These are phyloP conservation scores for Candida cerambycidarum DNA, from an alignment of 805 yeast species.

Conservation along the genomic window DNA sequence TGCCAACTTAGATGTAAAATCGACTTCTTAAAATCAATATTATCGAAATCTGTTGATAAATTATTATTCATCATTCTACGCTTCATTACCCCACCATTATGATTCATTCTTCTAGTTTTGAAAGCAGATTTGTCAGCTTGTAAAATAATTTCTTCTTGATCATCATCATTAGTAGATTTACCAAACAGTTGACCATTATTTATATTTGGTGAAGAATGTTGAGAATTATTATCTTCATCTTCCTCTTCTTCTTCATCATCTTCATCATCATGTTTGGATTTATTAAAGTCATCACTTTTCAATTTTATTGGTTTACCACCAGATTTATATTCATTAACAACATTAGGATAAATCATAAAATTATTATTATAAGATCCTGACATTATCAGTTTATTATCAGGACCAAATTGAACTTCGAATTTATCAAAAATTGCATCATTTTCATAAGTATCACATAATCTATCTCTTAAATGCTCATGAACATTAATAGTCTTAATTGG, in stretches of 20 bases:
- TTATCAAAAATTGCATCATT: slow-evolving; percentile 98
- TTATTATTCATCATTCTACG: slow-evolving; percentile 51
- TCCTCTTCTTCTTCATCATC: slow-evolving; percentile 40
- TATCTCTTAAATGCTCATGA: slow-evolving; percentile 90
- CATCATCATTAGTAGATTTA: slow-evolving; percentile 34
- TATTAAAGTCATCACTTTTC: slow-evolving; percentile 5
- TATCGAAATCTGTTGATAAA: slow-evolving; percentile 68
- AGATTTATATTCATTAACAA: slow-evolving; percentile 34
- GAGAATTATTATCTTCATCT: slow-evolving; percentile 27
- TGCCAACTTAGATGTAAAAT: slow-evolving; percentile 98
- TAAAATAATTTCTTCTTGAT: slow-evolving; percentile 64
- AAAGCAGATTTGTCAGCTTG: slow-evolving; percentile 99
- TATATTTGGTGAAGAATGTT: slow-evolving; percentile 10
- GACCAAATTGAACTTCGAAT: slow-evolving; percentile 93
- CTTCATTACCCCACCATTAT: slow-evolving; percentile 41
- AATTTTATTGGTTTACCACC: slow-evolving; percentile 12
- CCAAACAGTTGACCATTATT: slow-evolving; percentile 19
- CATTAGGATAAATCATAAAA: slow-evolving; percentile 94
- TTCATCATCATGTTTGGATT: slow-evolving; percentile 8
- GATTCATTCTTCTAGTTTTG: slow-evolving; percentile 66
- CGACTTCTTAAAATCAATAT: slow-evolving; percentile 90
- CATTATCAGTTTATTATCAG: slow-evolving; percentile 89
- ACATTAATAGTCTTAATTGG: slow-evolving; percentile 94
- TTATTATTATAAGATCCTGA: slow-evolving; percentile 97
- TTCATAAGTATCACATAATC: slow-evolving; percentile 95